Evolutionary conservation across 495 filamentous ascomycete genomes (phyloP), one percentile per base, ranked within the genome.

Genomic region (Beverwykella pulmonaria): DNA sequence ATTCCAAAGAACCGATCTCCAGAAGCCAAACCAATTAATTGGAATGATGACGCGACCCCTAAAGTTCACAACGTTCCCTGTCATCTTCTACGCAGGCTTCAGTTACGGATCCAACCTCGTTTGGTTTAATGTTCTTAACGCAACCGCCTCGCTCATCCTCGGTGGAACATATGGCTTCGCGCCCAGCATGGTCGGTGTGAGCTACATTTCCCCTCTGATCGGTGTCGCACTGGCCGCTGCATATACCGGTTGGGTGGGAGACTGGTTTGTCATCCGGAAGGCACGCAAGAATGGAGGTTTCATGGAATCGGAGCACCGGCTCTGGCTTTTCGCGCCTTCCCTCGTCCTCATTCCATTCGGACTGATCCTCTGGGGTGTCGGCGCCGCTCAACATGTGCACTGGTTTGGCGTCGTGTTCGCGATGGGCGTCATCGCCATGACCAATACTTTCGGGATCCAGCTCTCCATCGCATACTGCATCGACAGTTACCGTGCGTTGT

Each of bases 121-220:
- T 29, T 84, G 84, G 75, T 88, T 88, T 78, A 88, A 88, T 69
- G 84, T 89, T 36, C 74, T 89, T 32, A 88, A 88, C 65, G 87
- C 80, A 20, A 89, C 87, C 0, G 77, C 84, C 0, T 88, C 86
- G 0, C 78, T 88, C 9, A 85, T 88, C 58, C 77, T 89, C 4
- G 79, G 81, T 14, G 78, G 71, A 17, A 63, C 87, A 0, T 90
- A 90, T 62, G 82, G 83, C 56, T 82, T 79, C 48, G 77, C 78
- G 7, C 79, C 86, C 1, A 83, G 84, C 2, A 85, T 87, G 71
- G 86, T 89, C 41, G 87, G 87, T 10, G 72, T 88, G 8, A 82
- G 79, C 55, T 89, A 88, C 60, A 56, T 89, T 1, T 80, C 85
- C 4, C 84, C 83, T 39, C 74, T 85, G 22, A 75, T 89, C 15